Base-by-base conservation (phyloP, 2,329 filamentous ascomycete species). In the Aspergillus chevalieri region DNA sequence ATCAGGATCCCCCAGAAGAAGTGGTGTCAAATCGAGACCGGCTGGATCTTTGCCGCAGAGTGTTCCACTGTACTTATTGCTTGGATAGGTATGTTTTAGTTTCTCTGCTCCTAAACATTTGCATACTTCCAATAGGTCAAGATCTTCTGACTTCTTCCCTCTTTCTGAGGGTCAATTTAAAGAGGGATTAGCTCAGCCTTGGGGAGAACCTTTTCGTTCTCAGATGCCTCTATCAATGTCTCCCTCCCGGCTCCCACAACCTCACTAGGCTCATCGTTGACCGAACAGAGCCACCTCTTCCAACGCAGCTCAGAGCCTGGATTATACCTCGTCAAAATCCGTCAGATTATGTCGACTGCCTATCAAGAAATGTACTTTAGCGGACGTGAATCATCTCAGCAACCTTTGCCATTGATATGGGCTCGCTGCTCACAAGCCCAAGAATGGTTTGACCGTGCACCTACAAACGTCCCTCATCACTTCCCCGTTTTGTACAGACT, bases 51-150 rank as follows among this genome's bases (percentile, higher is more conserved):
- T 82, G 92, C 47, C 82, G 92, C 46, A 83, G 85, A 57, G 86
- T 94, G 2, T 97, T 95, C 63, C 90, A 94, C 68, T 95, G 87
- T 63, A 85, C 93, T 3, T 96, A 96, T 66, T 84, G 87, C 24
- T 77, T 97, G 19, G 93, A 98, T 65, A 82, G 89, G 88, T 90
- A 67, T 43, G 78, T 59, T 38, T 34, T 30, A 12, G 9, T 10
- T 30, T 30, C 6, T 41, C 38, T 12, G 15, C 4, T 19, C 38
- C 19, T 10, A 6, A 19, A 22, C 17, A 3, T 4, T 41, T 41
- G 17, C 10, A 19, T 19, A 19, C 10, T 19, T 41, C 3, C 10
- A 12, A 17, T 12, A 21, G 9, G 17, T 7, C 15, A 17, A 30
- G 9, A 10, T 22, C 22, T 43, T 24, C 4, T 38, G 15, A 48